Evolutionary conservation across 2,329 filamentous ascomycete genomes (phyloP), one percentile per base, ranked within the genome.

Genomic region (Sporothrix pallida): DNA sequence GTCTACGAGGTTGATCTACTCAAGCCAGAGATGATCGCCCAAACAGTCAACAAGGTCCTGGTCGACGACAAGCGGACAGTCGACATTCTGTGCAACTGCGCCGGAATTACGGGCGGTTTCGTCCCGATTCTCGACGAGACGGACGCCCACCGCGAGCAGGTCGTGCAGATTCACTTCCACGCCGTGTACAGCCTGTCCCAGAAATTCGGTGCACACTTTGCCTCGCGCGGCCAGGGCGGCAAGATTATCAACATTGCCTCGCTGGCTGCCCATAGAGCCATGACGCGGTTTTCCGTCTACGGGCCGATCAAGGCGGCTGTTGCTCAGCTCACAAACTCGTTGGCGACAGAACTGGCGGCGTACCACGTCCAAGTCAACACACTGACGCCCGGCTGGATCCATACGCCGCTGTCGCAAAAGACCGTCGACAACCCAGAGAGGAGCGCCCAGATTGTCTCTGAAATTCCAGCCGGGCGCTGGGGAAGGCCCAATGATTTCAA

Each of bases 401-500:
- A 74, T 23, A 75, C 74, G 2, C 31, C 74, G 4, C 54, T 75
- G 5, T 50, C 74, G 3, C 74, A 75, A 58, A 52, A 70, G 13
- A 70, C 60, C 3, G 74, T 92, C 72, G 84, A 87, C 71, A 88
- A 93, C 79, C 80, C 31, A 2, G 60, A 63, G 31, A 7, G 60
- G 15, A 63, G 60, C 17, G 60, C 60, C 7, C 60, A 63, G 17
- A 63, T 63, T 12, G 60, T 63, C 17, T 31, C 60, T n/a, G 60
- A 63, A n/a, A 44, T 63, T n/a, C 60, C 60, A 9, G 60, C 60
- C 8, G 60, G 60, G 60, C 31, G 60, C 7, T 63, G 60, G 60
- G 60, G 71, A 13, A 6, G 26, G 20, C 71, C 71, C 17, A 46
- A 26, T 12, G 71, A 72, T 78, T 92, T 92, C 78, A 91, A 90